phyloP scores from a whole-genome alignment of 352 stramenopile species.

The Globisporangium carolinianum region DNA sequence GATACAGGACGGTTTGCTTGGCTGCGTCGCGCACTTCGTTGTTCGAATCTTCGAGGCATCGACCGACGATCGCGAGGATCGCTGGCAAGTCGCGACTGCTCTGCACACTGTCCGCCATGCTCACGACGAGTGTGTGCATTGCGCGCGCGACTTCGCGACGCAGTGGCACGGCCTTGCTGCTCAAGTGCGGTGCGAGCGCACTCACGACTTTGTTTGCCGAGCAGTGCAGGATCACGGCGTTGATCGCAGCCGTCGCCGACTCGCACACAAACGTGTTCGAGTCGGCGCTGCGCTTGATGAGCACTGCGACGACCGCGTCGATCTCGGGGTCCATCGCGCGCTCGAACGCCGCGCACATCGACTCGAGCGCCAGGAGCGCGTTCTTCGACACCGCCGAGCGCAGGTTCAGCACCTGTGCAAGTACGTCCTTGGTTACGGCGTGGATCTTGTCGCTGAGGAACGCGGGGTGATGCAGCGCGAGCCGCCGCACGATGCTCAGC shows the following conservation, averaged over 20 bases:
- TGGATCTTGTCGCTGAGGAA: constrained; percentile 46
- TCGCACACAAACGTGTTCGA: constrained; percentile 76
- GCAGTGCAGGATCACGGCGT: constrained; percentile 48
- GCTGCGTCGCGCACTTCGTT: constrained; percentile 68
- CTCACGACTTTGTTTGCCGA: constrained; percentile 37
- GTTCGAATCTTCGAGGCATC: constrained; percentile 64
- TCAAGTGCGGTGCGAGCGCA: constrained; percentile 31
- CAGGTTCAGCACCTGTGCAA: constrained; percentile 61
- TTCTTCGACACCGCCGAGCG: constrained; percentile 74
- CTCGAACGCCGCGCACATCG: constrained; percentile 37
- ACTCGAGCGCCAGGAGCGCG: constrained; percentile 60
- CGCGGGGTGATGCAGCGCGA: constrained; percentile 40
- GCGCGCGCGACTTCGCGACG: constrained; percentile 51
- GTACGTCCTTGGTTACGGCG: constrained; percentile 32
- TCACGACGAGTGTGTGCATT: constrained; percentile 43
- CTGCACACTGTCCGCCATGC: constrained; percentile 24
- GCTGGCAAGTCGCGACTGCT: constrained; percentile 29
- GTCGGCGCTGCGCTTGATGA: constrained; percentile 62
- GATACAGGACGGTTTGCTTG: constrained; percentile 53
- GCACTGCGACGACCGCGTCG: constrained; percentile 44
- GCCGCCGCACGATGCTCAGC: constrained; percentile 45
- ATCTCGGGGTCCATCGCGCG: constrained; percentile 51
- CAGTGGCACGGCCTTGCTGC: constrained; percentile 42
- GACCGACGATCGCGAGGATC: constrained; percentile 43
- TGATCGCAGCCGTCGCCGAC: constrained; percentile 34